These are phyloP conservation scores for Cucumis hystrix DNA, from an alignment of 306 rosid species.

Conservation along the genomic window DNA sequence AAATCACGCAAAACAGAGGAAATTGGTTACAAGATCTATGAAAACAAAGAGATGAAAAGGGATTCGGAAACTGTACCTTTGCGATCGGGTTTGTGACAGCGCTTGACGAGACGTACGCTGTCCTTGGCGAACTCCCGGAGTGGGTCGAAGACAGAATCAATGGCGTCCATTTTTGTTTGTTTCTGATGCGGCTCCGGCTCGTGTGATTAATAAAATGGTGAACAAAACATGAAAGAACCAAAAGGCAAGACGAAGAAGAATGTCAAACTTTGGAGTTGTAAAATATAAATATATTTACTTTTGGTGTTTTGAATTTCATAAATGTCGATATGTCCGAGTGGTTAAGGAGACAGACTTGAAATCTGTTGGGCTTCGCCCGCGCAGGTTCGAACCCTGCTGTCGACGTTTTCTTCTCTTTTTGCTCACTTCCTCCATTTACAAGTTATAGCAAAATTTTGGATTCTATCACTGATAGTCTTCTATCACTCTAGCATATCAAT, in stretches of 20 bases:
- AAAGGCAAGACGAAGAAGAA: background rate
- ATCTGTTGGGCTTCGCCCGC: too few species aligned
- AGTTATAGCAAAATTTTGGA: too few species aligned
- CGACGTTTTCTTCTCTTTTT: too few species aligned
- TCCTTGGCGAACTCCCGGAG: conserved; percentile 64
- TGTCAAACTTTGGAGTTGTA: background rate
- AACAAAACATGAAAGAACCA: background rate
- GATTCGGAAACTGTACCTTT: conserved; percentile 23
- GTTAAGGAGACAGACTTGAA: too few species aligned
- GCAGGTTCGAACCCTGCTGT: too few species aligned
- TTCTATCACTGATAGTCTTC: too few species aligned
- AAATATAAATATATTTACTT: too few species aligned
- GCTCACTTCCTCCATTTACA: too few species aligned
- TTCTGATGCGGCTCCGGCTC: background rate
- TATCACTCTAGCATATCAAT: too few species aligned
- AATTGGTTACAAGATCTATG: background rate
- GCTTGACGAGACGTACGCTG: conserved; percentile 60
- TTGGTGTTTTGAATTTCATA: too few species aligned
- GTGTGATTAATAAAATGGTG: background rate
- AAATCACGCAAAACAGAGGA: background rate
- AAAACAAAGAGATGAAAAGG: background rate
- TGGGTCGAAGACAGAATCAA: conserved; percentile 59
- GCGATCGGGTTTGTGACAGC: conserved; percentile 69
- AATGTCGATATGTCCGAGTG: too few species aligned
- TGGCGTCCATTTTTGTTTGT: conserved; percentile 38